Conservation (phyloP, 1,139 yeast species). For the Pichia sp. region DNA sequence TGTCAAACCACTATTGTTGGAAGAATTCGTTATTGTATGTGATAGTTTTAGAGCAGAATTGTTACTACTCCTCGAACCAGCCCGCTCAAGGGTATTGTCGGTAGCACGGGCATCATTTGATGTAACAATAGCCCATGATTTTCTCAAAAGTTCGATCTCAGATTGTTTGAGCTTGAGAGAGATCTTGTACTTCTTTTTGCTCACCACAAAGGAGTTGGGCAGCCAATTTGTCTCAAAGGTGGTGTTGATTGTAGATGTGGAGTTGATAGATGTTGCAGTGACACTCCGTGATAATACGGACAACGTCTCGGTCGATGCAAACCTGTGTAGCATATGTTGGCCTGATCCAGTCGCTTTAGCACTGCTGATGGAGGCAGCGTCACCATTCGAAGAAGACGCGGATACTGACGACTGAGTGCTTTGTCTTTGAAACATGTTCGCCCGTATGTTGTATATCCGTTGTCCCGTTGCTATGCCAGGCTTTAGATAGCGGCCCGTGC, state of each 20-base stretch:
- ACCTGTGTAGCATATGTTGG: conserved; percentile 6
- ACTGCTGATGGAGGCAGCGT: no score
- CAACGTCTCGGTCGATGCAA: conserved; percentile 14
- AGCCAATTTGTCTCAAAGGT: conserved; percentile 26
- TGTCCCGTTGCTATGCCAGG: no score
- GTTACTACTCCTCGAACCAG: conserved; percentile 7
- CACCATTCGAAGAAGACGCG: no score
- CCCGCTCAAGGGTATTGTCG: not conserved
- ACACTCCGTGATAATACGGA: conserved; percentile 17
- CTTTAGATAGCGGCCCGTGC: no score
- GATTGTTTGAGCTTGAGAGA: conserved; percentile 26
- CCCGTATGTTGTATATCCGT: no score
- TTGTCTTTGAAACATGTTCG: no score
- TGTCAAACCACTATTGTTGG: not conserved
- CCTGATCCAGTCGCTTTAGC: no score
- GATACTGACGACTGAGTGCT: no score
- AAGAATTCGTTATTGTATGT: not conserved
- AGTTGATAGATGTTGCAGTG: conserved; percentile 22
- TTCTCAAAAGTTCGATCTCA: conserved; percentile 34
- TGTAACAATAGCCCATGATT: conserved; percentile 32
- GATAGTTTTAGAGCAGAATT: conserved; percentile 3
- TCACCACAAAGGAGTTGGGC: conserved; percentile 24
- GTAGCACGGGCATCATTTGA: conserved; percentile 12
- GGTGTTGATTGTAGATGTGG: conserved; percentile 22
- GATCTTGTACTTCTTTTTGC: conserved; percentile 23